Percentiles rank a stretch among this genome's conserved stretches.
Conservation (phyloP, 768 basidiomycete species). For the Hericium rajendrae region DNA sequence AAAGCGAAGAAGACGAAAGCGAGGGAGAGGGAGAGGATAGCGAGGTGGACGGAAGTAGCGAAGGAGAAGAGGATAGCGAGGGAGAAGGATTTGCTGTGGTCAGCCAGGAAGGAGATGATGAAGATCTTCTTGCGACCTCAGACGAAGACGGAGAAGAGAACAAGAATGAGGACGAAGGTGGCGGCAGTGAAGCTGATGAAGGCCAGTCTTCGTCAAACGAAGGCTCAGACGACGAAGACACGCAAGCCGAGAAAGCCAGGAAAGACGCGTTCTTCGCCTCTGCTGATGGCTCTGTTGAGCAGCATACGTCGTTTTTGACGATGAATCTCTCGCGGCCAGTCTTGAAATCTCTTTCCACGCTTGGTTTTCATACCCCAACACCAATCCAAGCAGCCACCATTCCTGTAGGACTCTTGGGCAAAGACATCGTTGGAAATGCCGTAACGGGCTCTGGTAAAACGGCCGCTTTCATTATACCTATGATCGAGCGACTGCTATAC, state of each 20-base stretch:
- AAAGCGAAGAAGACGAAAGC: conserved; percentile 22
- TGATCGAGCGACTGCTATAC: conserved; percentile 86
- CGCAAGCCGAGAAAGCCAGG: conserved; percentile 49
- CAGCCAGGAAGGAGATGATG: conserved; percentile 21
- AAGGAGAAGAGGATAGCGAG: conserved; percentile 28
- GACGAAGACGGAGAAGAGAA: conserved; percentile 23
- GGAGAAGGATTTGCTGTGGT: conserved; percentile 24
- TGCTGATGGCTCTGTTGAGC: conserved; percentile 31
- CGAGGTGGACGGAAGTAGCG: conserved; percentile 23
- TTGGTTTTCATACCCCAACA: conserved; percentile 79
- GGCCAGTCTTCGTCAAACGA: conserved; percentile 50
- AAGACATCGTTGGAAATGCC: conserved; percentile 92
- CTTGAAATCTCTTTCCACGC: conserved; percentile 77
- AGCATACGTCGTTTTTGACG: conserved; percentile 74
- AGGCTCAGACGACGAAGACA: conserved; percentile 41
- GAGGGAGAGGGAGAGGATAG: conserved; percentile 26
- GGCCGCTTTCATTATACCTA: conserved; percentile 92
- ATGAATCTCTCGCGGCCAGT: conserved; percentile 96
- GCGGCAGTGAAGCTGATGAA: not conserved
- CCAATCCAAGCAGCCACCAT: conserved; percentile 94
- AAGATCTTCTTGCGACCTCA: conserved; percentile 8
- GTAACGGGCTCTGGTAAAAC: conserved; percentile 99
- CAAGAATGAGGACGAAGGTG: conserved; percentile 18
- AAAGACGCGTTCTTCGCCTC: conserved; percentile 87
- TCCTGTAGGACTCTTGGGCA: conserved; percentile 87